Evolutionary conservation across 2,329 filamentous ascomycete species (phyloP).

Genomic region (Zalaria sp.): DNA sequence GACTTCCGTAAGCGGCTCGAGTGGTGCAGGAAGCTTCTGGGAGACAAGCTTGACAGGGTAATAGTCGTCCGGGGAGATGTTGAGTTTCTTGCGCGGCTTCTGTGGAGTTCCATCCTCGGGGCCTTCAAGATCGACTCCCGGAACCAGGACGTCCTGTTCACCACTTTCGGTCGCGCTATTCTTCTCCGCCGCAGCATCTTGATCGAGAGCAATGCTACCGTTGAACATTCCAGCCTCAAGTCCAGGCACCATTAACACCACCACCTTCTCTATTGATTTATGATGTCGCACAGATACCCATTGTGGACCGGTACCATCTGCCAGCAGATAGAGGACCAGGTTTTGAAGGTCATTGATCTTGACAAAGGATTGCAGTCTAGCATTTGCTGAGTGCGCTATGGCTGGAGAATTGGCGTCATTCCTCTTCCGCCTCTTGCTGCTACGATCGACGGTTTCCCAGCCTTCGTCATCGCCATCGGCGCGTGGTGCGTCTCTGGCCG

Average conservation of each 20-base stretch:
- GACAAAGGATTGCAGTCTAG: slow-evolving; percentile 40
- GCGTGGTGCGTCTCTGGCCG: background rate
- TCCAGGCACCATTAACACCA: slow-evolving; percentile 83
- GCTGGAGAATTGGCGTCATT: slow-evolving; percentile 35
- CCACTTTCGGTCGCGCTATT: background rate
- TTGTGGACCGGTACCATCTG: slow-evolving; percentile 47
- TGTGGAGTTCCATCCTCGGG: background rate
- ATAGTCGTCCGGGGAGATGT: slow-evolving; percentile 33
- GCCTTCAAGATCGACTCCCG: background rate
- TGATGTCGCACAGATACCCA: slow-evolving; percentile 48
- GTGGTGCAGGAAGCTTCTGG: slow-evolving; percentile 24
- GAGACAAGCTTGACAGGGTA: slow-evolving; percentile 30
- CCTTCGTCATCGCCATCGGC: slow-evolving; percentile 6
- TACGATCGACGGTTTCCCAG: slow-evolving; percentile 14
- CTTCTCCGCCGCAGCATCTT: slow-evolving; percentile 1
- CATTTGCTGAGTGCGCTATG: slow-evolving; percentile 37
- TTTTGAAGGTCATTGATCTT: slow-evolving; percentile 45
- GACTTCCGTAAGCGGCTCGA: slow-evolving; percentile 59
- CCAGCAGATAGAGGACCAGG: slow-evolving; percentile 45
- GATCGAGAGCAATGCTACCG: slow-evolving; percentile 28
- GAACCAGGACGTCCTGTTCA: background rate
- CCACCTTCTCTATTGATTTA: slow-evolving; percentile 52
- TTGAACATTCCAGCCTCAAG: slow-evolving; percentile 85
- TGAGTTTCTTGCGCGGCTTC: slow-evolving; percentile 10
- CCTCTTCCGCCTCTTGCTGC: slow-evolving; percentile 17